Evolutionary conservation across 129 eudicot genomes (phyloP), one percentile per base, ranked within the genome.

Genomic region (Pulicaria dysenterica): DNA sequence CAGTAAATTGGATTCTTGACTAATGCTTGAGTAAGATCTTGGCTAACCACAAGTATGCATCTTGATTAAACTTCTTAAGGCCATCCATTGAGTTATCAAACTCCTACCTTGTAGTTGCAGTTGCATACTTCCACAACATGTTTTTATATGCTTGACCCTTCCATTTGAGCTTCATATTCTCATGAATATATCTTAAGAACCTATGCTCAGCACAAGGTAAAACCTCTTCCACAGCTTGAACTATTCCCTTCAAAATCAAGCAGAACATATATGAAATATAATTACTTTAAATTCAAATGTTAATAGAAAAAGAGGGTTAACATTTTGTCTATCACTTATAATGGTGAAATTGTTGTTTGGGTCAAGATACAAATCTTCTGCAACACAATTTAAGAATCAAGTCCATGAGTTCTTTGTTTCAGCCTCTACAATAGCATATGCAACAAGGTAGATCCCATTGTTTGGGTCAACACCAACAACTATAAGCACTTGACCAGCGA

Each of bases 321-420:
- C 67, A 15, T 60, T 60, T 11, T 60, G 67, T 37, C 19, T 60
- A 8, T 60, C 46, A 34, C 44, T 31, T 9, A 60, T 60, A 19
- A 60, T 31, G 3, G 67, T 60, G 11, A 36, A 60, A 12, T 36
- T 60, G 7, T 7, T 12, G n/a, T 11, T 60, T 0, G 2, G 2
- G 8, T 14, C 16, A 2, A 60, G 3, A 1, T 60, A 11, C 5
- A 60, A 2, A 37, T 60, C 67, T 10, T 40, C 46, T n/a, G 2
- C 19, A 36, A 61, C 0, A 37, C 43, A 61, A 1, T 37, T 6
- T 6, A 61, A 15, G 5, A 61, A 61, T 45, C 14, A 61, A 0
- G 12, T 36, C 67, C 45, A 36, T 2, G 16, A 10, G 9, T 61
- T 7, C 8, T 1, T 34, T 5, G 5, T 61, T 38, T 61, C 67